A percentile compares a stretch with the other conserved stretches of the same genome.
Evolutionary conservation across 2,329 filamentous ascomycete species (phyloP).

Genomic region (Niveomyces coronatus): DNA sequence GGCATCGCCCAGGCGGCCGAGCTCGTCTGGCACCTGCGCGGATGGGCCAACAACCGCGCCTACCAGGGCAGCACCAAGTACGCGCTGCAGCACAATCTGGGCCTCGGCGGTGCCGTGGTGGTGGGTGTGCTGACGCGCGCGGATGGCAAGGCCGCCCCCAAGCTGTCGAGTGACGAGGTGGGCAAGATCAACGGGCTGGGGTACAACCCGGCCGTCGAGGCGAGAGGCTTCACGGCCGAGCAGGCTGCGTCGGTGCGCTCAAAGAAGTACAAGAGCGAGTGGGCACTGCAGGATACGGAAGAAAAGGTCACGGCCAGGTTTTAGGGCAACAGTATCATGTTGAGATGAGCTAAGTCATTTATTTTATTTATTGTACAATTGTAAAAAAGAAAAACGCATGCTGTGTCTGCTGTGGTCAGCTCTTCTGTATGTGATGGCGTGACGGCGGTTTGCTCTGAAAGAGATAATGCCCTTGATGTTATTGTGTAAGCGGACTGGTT

Average conservation of each 20-base stretch:
- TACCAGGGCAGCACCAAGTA: conserved; percentile 57
- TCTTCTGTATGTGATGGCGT: too few relatives aligned
- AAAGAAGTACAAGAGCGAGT: conserved; percentile 53
- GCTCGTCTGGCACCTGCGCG: conserved; percentile 87
- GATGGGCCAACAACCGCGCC: conserved; percentile 87
- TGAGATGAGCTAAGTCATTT: too few relatives aligned
- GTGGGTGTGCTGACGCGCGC: conserved; percentile 81
- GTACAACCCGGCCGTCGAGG: conserved; percentile 86
- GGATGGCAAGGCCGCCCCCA: conserved; percentile 57
- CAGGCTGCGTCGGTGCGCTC: conserved; percentile 66
- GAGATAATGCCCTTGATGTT: too few relatives aligned
- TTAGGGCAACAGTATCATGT: too few relatives aligned
- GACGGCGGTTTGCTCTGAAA: too few relatives aligned
- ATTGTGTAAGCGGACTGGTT: too few relatives aligned
- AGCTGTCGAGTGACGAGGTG: conserved; percentile 52
- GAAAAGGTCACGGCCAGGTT: conserved; percentile 31
- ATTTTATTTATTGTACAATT: too few relatives aligned
- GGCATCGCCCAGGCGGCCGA: conserved; percentile 95
- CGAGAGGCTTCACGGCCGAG: conserved; percentile 73
- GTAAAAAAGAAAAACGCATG: too few relatives aligned
- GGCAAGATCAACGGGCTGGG: conserved; percentile 60
- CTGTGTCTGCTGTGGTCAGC: too few relatives aligned
- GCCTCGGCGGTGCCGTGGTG: conserved; percentile 81
- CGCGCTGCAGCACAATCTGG: conserved; percentile 86
- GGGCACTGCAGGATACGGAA: conserved; percentile 61